A percentile compares a stretch with the other conserved stretches of the same genome.
Conservation (phyloP, 306 rosid genomes). For the Vigna hirtella region DNA sequence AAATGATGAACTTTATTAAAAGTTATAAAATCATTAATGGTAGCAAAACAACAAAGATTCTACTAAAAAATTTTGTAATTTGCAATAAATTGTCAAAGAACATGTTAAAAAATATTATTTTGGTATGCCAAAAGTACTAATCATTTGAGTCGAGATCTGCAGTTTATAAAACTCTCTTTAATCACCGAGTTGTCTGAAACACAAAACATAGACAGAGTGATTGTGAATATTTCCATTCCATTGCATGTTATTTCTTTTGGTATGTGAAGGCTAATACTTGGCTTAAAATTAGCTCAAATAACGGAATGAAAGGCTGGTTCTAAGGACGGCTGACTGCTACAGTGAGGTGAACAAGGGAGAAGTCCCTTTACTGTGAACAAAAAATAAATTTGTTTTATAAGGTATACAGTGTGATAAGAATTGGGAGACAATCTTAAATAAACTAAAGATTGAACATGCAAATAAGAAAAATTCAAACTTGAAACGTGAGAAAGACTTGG, state of each 20-base stretch:
- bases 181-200: too few species aligned
- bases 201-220: too few species aligned
- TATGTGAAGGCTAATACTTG: not conserved
- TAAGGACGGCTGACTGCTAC: not conserved
- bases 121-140: too few species aligned
- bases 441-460: not conserved
- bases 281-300: not conserved
- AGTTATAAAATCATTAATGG: too few species aligned
- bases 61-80: too few species aligned
- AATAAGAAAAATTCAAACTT: not conserved
- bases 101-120: too few species aligned
- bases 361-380: too few species aligned
- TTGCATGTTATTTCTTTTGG: not conserved
- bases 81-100: too few species aligned
- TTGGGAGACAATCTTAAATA: not conserved
- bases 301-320: constrained; percentile 1
- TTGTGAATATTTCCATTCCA: not conserved
- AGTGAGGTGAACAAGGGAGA: not conserved
- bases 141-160: too few species aligned
- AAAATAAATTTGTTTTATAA: constrained; percentile 2
- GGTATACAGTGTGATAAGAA: not conserved
- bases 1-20: too few species aligned
- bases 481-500: not conserved
- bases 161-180: too few species aligned
- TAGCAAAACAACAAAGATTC: too few species aligned